Evolutionary conservation across 2,329 filamentous ascomycete genomes (phyloP).

Genomic region (Penicillium sclerotiorum): DNA sequence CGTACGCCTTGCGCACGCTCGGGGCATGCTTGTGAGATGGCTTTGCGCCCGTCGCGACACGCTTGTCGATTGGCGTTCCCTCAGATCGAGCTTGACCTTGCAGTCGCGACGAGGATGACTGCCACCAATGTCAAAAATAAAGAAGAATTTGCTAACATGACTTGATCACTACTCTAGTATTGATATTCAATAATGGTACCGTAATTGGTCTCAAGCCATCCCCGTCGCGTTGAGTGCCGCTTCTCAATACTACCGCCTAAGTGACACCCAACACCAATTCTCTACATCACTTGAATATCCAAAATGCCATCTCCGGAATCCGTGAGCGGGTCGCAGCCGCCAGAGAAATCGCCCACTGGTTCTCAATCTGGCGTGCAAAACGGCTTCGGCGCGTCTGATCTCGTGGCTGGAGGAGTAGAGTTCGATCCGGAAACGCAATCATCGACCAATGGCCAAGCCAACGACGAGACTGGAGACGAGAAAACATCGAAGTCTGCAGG

Average conservation of each 20-base stretch:
- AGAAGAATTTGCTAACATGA: neutral
- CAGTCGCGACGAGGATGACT: conserved; percentile 14
- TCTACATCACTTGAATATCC: neutral
- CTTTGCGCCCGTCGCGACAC: conserved; percentile 25
- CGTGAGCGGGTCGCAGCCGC: conserved; percentile 25
- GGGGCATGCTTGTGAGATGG: conserved; percentile 1
- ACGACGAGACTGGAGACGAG: conserved; percentile 57
- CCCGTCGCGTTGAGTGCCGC: conserved; percentile 28
- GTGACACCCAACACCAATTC: conserved; percentile 13
- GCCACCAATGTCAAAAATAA: neutral
- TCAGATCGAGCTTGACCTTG: conserved; percentile 8
- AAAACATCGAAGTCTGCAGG: conserved; percentile 64
- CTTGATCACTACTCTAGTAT: conserved; percentile 3
- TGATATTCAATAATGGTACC: conserved; percentile 34
- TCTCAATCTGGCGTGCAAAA: conserved; percentile 28
- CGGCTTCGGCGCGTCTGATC: conserved; percentile 27
- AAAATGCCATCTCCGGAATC: conserved; percentile 42
- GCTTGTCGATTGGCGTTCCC: conserved; percentile 13
- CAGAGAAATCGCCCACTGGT: conserved; percentile 27
- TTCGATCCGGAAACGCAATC: conserved; percentile 27
- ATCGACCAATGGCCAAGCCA: conserved; percentile 29
- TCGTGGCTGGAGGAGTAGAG: conserved; percentile 25
- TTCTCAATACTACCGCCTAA: conserved; percentile 20
- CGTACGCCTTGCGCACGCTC: neutral
- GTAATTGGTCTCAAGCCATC: conserved; percentile 26